Conservation (phyloP, 225 moss, liverwort and hornwort genomes). For the Pseudisothecium myosuroides region DNA sequence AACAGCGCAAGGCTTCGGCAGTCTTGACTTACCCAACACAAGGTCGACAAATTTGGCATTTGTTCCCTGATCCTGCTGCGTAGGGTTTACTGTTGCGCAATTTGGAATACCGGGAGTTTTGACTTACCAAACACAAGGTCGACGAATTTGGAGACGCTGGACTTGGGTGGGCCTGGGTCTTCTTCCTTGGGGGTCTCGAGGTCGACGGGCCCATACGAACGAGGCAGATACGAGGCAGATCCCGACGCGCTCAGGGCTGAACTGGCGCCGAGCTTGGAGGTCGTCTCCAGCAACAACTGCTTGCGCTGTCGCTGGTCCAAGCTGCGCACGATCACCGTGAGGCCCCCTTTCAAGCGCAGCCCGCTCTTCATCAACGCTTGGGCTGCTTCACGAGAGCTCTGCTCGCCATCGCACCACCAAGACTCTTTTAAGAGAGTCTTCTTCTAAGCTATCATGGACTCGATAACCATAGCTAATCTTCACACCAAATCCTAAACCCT, state of each 20-base stretch:
- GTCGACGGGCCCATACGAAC: not conserved
- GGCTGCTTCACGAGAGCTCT: constrained; percentile 32
- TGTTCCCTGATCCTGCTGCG: not conserved
- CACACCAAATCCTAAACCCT: not conserved
- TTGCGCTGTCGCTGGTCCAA: constrained; percentile 33
- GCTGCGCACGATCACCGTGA: constrained; percentile 21
- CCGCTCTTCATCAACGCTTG: constrained; percentile 46
- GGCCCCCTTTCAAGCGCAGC: constrained; percentile 15
- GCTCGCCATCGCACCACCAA: not conserved
- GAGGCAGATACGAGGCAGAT: not conserved
- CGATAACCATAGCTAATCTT: not conserved
- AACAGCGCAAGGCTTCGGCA: not conserved
- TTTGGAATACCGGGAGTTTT: not conserved
- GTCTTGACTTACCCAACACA: constrained; percentile 19
- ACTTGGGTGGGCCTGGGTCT: constrained; percentile 18
- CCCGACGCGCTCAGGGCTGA: not conserved
- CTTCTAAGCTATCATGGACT: not conserved
- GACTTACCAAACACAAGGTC: constrained; percentile 46
- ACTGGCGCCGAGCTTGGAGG: not conserved
- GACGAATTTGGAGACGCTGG: constrained; percentile 37
- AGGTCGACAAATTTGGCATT: constrained; percentile 20
- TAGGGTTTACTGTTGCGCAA: not conserved
- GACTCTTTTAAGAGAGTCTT: not conserved
- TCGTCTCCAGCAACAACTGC: constrained; percentile 19
- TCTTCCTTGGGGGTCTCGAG: not conserved